phyloP scores from a whole-genome alignment of 2,329 filamentous ascomycete genomes.

The Alternaria sp. region DNA sequence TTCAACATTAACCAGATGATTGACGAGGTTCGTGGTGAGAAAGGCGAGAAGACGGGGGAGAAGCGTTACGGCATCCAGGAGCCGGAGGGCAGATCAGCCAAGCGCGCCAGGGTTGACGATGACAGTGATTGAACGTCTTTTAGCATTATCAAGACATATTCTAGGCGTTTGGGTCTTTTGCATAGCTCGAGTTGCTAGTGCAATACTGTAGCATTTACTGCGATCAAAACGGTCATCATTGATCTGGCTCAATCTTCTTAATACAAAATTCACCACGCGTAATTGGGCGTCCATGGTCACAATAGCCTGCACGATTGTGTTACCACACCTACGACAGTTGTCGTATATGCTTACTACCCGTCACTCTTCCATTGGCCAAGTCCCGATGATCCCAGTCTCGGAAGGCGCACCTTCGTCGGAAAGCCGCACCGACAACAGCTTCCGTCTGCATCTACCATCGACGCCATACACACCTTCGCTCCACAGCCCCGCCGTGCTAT shows the following conservation, averaged over 20 bases:
- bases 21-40: slow-evolving; percentile 72
- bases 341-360: background rate
- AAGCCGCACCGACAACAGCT: slow-evolving; percentile 18
- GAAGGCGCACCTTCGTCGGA: slow-evolving; percentile 23
- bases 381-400: slow-evolving; percentile 10
- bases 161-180: slow-evolving; percentile 11
- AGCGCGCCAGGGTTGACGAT: slow-evolving; percentile 79
- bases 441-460: slow-evolving; percentile 16
- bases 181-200: background rate
- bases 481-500: slow-evolving; percentile 20
- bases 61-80: slow-evolving; percentile 80
- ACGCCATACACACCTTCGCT: background rate
- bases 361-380: slow-evolving; percentile 13
- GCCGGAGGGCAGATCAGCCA: slow-evolving; percentile 59
- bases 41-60: slow-evolving; percentile 64
- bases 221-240: background rate
- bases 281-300: background rate
- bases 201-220: slow-evolving; percentile 5
- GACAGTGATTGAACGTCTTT: slow-evolving; percentile 55
- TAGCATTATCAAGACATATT: background rate
- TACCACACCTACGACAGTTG: background rate
- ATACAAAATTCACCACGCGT: background rate
- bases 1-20: slow-evolving; percentile 97
- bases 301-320: background rate
- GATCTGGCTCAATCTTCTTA: background rate